Base-by-base conservation (phyloP, 2,329 filamentous ascomycete genomes). In the Venturia oleaginea region DNA sequence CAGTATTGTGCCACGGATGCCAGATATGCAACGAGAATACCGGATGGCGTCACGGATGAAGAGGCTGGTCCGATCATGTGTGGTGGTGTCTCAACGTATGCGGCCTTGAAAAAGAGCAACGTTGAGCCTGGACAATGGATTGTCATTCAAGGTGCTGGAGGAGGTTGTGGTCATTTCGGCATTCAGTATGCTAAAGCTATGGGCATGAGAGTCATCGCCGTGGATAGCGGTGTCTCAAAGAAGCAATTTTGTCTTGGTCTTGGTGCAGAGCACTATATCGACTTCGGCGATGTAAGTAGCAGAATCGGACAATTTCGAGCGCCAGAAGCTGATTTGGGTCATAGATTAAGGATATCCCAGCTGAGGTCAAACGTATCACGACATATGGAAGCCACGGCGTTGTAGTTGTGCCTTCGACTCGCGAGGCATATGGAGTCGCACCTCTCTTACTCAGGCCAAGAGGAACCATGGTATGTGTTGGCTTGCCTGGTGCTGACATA, bases 171-270 rank as follows among this genome's bases (percentile, higher is more conserved):
- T 34, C 86, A 83, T 64, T 80, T 95, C 68, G 91, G 90, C 22
- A 81, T 89, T 70, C 92, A 96, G 79, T 96, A 95, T 77, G 91
- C 90, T 63, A 90, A 88, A 76, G 92, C 92, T 51, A 96, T 97
- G 92, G 91, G 92, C 65, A 79, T 96, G 62, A 82, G 86, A 68
- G 80, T 86, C 69, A 86, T 96, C 71, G 91, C 88, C 69, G 92
- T 97, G 69, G 92, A 96, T 71, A 85, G 84, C 61, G 92, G 92
- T 61, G 84, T 85, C 3, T 91, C 94, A 78, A 96, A 96, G 85
- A 55, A 17, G 51, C 30, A 59, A n/a, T 57, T 63, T 11, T 55
- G 27, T 30, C 81, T 79, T 71, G 79, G 83, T 67, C 85, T 96
- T 61, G 92, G 92, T 60, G 87, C 90, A 6, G 76, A 80, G 51